A percentile compares a stretch with the other conserved stretches of the same genome.
phyloP scores from a whole-genome alignment of 2,329 filamentous ascomycete species.

The Cladosporium sp. region DNA sequence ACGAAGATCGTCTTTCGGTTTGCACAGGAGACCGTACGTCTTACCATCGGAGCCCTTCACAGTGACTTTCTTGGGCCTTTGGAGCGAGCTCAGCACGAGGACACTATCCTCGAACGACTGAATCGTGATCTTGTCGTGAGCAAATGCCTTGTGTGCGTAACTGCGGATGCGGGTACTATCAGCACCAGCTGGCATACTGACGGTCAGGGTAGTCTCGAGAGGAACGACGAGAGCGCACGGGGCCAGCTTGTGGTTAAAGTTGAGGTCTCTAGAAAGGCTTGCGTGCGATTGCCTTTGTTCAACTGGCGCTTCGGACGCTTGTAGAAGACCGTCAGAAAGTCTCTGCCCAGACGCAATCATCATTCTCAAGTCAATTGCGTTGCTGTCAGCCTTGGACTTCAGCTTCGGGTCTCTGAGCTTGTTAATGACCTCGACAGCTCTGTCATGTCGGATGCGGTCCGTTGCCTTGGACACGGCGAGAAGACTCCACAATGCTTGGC shows the following conservation, averaged over 20 bases:
- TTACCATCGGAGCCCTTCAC: constrained; percentile 87
- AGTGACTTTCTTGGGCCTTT: constrained; percentile 86
- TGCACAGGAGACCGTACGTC: constrained; percentile 86
- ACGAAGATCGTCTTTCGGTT: constrained; percentile 95
- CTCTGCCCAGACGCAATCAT: constrained; percentile 78
- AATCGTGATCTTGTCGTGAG: constrained; percentile 82
- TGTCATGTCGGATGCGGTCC: constrained; percentile 64
- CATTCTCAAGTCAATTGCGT: constrained; percentile 62
- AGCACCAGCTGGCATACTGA: constrained; percentile 71
- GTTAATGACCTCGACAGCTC: constrained; percentile 46
- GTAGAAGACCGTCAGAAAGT: constrained; percentile 76
- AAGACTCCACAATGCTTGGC: constrained; percentile 88
- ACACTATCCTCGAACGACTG: constrained; percentile 81
- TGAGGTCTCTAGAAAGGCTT: constrained; percentile 73
- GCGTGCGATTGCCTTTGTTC: constrained; percentile 68
- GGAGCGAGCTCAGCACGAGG: constrained; percentile 83
- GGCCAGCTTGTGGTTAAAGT: constrained; percentile 79
- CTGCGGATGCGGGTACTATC: constrained; percentile 66
- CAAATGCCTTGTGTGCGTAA: constrained; percentile 73
- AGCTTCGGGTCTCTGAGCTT: constrained; percentile 52
- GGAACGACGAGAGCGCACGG: constrained; percentile 87
- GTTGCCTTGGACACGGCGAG: constrained; percentile 83
- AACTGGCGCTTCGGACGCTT: constrained; percentile 78
- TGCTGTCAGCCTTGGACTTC: constrained; percentile 56
- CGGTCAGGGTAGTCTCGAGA: constrained; percentile 79